Conservation (phyloP, 2,329 filamentous ascomycete genomes). For the Acephala macrosclerotiorum region DNA sequence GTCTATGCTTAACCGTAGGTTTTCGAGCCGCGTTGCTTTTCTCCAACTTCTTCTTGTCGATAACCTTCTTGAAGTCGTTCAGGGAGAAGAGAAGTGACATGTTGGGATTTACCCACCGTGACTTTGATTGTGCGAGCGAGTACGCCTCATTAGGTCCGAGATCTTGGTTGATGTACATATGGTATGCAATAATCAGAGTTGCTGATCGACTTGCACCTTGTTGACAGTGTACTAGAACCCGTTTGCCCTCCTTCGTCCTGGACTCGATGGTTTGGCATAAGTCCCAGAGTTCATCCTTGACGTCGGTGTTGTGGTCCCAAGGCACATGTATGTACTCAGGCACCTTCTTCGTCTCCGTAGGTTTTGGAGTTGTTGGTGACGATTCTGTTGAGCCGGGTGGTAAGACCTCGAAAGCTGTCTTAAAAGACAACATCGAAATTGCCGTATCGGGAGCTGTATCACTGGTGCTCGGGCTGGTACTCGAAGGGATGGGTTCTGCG, state of each 20-base stretch:
- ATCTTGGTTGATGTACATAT: slow-evolving; percentile 78
- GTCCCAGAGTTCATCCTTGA: slow-evolving; percentile 76
- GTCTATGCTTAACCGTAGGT: slow-evolving; percentile 66
- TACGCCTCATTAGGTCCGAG: slow-evolving; percentile 85
- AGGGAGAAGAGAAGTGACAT: slow-evolving; percentile 93
- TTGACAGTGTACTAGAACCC: slow-evolving; percentile 83
- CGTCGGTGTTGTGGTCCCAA: slow-evolving; percentile 90
- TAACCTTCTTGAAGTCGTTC: slow-evolving; percentile 78
- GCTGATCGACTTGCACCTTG: slow-evolving; percentile 87
- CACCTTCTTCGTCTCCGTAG: slow-evolving; percentile 53
- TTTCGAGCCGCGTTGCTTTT: slow-evolving; percentile 50
- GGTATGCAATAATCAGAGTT: slow-evolving; percentile 86
- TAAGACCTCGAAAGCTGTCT: slow-evolving; percentile 67
- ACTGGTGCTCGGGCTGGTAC: slow-evolving; percentile 11
- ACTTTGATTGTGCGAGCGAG: slow-evolving; percentile 79
- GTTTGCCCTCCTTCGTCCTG: slow-evolving; percentile 75
- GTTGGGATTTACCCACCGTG: slow-evolving; percentile 88
- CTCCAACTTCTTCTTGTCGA: slow-evolving; percentile 58
- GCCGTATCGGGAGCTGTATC: slow-evolving; percentile 57
- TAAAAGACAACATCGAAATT: slow-evolving; percentile 62
- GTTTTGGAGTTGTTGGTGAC: slow-evolving; percentile 64
- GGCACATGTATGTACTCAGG: slow-evolving; percentile 88
- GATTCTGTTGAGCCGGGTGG: slow-evolving; percentile 43
- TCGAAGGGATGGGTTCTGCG: slow-evolving; percentile 36
- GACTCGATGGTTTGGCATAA: slow-evolving; percentile 81